Conservation (phyloP, 2,329 filamentous ascomycete species). For the Thermothelomyces thermophilus region DNA sequence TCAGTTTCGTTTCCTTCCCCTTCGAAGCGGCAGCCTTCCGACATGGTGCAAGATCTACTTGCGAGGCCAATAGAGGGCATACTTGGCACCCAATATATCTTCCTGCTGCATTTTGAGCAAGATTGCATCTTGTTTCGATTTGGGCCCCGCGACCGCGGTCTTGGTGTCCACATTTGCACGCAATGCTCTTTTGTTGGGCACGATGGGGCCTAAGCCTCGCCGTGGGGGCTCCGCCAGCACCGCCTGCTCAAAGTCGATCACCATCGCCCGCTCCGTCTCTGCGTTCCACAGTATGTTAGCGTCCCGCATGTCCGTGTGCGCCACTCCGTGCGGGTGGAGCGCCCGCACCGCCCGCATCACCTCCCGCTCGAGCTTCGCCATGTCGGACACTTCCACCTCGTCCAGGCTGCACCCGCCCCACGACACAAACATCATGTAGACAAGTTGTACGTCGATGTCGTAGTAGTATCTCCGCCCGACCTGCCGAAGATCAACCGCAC, state of each 20-base stretch:
- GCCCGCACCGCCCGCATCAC: background rate
- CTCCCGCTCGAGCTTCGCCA: background rate
- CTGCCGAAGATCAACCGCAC: conserved; percentile 31
- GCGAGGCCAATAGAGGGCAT: too few relatives aligned
- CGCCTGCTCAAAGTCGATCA: conserved; percentile 1
- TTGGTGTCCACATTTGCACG: background rate
- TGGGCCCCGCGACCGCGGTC: background rate
- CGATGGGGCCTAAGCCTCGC: background rate
- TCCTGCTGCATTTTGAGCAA: background rate
- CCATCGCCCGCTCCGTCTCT: background rate
- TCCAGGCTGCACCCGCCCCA: background rate
- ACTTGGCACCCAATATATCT: background rate
- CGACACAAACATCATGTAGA: background rate
- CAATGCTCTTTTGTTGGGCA: background rate
- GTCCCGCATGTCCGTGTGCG: background rate
- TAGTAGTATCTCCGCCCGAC: conserved; percentile 30
- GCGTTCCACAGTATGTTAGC: background rate
- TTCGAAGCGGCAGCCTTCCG: too few relatives aligned
- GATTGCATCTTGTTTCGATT: background rate
- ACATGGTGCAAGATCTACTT: too few relatives aligned
- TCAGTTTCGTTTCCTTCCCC: too few relatives aligned
- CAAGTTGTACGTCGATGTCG: background rate
- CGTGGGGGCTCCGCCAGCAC: background rate
- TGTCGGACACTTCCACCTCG: background rate
- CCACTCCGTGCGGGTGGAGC: background rate